A percentile compares a stretch with the other conserved stretches of the same genome.
phyloP scores from a whole-genome alignment of 768 basidiomycete genomes.

The Hortiboletus campestris region DNA sequence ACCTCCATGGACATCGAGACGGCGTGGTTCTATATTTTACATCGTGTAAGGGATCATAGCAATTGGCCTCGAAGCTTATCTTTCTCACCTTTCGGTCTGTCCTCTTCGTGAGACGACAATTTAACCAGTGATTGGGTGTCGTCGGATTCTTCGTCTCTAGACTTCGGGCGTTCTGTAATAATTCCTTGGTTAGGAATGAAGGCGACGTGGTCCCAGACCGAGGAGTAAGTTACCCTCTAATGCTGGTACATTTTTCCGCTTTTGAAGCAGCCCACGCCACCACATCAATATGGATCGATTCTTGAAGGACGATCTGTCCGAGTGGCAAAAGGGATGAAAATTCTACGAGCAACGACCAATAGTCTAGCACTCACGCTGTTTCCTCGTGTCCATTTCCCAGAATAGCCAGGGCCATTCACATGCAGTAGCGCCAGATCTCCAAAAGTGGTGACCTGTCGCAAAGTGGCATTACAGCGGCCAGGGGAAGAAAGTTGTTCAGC shows the following conservation, averaged over 20 bases:
- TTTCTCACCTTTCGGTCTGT: not conserved
- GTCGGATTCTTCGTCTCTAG: not conserved
- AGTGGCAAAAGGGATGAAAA: not conserved
- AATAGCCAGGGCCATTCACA: not conserved
- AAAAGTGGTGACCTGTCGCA: no score
- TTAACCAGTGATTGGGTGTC: not conserved
- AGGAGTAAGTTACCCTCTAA: not conserved
- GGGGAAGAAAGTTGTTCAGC: no score
- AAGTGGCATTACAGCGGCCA: no score
- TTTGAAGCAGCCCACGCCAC: not conserved
- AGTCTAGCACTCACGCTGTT: not conserved
- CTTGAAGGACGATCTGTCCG: not conserved
- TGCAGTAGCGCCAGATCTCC: no score
- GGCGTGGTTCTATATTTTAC: not conserved
- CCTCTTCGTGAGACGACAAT: not conserved
- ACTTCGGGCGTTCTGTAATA: not conserved
- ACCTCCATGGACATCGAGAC: not conserved
- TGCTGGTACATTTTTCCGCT: not conserved
- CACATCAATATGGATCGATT: not conserved
- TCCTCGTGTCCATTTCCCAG: not conserved
- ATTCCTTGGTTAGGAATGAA: not conserved
- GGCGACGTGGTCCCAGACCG: not conserved
- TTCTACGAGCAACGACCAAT: not conserved
- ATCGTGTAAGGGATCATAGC: not conserved
- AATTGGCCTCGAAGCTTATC: not conserved